Conservation (phyloP, 345 rosid genomes). For the Ceriops decandra region DNA sequence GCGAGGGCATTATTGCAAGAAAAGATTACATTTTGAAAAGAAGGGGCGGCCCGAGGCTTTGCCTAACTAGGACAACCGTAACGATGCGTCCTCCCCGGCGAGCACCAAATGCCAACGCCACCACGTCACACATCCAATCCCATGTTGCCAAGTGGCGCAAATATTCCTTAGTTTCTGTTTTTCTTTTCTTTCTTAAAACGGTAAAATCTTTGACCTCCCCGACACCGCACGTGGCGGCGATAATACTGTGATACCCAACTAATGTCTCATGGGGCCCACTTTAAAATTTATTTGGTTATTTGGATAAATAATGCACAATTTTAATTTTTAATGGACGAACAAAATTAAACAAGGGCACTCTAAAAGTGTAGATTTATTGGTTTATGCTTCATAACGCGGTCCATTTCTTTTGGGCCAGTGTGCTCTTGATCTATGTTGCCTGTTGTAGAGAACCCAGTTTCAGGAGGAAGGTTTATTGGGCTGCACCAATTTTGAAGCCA, state of each 20-base stretch:
- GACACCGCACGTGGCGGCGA: conserved; percentile 30
- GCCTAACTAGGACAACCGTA: neutral
- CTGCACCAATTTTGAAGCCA: no score
- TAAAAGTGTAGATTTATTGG: conserved; percentile 36
- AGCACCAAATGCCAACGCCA: neutral
- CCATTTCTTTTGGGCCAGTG: no score
- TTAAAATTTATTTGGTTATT: no score
- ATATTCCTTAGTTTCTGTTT: neutral
- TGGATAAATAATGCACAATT: no score
- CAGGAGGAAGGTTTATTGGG: no score
- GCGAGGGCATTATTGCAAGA: neutral
- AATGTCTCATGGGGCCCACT: no score
- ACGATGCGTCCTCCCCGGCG: conserved; percentile 7
- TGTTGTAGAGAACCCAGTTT: no score
- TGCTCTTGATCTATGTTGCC: no score
- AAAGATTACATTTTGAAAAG: neutral
- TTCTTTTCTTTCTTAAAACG: neutral
- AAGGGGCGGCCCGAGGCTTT: conserved; percentile 26
- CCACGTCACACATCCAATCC: conserved; percentile 20
- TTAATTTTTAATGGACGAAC: no score
- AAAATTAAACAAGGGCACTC: no score
- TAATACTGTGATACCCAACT: neutral
- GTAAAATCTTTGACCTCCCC: conserved; percentile 22
- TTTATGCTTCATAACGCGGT: no score
- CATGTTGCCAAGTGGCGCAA: neutral